phyloP scores from a whole-genome alignment of 139 green algal genomes.

The Volvox africanus region DNA sequence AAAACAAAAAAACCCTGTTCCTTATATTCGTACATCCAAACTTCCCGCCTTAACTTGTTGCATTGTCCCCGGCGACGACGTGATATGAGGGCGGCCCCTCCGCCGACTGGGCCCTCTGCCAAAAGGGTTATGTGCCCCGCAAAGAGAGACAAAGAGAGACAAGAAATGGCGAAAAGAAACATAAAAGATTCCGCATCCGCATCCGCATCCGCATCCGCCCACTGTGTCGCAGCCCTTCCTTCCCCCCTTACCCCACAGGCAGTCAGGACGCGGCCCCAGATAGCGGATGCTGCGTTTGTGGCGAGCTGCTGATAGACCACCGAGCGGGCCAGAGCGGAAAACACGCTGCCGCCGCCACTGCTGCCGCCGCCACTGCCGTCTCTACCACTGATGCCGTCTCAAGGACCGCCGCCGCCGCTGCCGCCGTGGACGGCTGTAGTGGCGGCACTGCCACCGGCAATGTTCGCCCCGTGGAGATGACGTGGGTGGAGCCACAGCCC shows the following conservation, averaged over 20 bases:
- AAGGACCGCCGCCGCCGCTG: not conserved
- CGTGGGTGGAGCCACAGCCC: too few relatives aligned
- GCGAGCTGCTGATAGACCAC: conserved; percentile 44
- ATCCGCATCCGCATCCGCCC: too few relatives aligned
- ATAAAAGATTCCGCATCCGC: too few relatives aligned
- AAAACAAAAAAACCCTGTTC: too few relatives aligned
- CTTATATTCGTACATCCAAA: too few relatives aligned
- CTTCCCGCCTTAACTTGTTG: too few relatives aligned
- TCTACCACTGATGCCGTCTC: not conserved
- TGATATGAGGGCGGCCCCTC: too few relatives aligned
- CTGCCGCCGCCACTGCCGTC: not conserved
- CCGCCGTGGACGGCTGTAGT: not conserved
- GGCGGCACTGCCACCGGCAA: too few relatives aligned
- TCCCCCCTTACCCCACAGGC: not conserved
- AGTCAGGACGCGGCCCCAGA: conserved; percentile 20
- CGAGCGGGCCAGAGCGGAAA: conserved; percentile 6
- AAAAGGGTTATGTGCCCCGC: not conserved
- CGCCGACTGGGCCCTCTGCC: not conserved
- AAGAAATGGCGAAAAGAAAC: too few relatives aligned
- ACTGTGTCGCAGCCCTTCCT: too few relatives aligned
- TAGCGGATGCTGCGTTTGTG: conserved; percentile 10
- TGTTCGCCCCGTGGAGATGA: not conserved
- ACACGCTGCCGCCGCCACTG: not conserved
- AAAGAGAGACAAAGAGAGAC: too few relatives aligned
- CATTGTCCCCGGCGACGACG: too few relatives aligned